These are phyloP conservation scores for Schizosaccharomyces japonicus DNA, from an alignment of 805 yeast species.

Conservation along the genomic window DNA sequence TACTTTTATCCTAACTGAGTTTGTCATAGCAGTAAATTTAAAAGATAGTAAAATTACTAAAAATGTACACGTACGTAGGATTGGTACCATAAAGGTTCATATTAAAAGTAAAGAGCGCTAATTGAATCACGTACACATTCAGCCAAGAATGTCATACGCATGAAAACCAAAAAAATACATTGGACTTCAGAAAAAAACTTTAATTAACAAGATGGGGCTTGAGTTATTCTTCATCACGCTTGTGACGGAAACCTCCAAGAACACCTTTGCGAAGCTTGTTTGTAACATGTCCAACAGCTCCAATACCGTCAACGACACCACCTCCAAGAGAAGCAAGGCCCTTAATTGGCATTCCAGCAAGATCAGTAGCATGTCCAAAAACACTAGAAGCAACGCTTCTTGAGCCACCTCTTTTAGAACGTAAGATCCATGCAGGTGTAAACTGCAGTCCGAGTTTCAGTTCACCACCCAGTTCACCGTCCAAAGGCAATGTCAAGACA, in stretches of 20 bases:
- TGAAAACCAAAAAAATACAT: too few species aligned
- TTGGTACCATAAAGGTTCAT: too few species aligned
- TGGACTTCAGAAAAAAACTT: too few species aligned
- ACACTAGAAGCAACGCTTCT: conserved; percentile 18
- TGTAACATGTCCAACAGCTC: not conserved
- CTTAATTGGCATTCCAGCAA: conserved; percentile 27
- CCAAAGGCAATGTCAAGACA: conserved; percentile 29
- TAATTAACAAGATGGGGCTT: too few species aligned
- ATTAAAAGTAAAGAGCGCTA: too few species aligned
- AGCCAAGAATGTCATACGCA: too few species aligned
- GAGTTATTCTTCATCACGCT: too few species aligned
- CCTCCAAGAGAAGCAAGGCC: conserved; percentile 28
- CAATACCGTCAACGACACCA: conserved; percentile 19
- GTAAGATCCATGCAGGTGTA: conserved; percentile 39
- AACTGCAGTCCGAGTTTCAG: conserved; percentile 36
- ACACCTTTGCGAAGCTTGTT: conserved; percentile 5
- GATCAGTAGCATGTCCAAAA: conserved; percentile 18
- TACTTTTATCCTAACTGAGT: too few species aligned
- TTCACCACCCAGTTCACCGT: conserved; percentile 37
- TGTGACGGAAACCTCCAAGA: not conserved
- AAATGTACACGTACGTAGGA: too few species aligned
- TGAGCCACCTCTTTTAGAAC: conserved; percentile 10
- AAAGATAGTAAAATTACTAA: too few species aligned
- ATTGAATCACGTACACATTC: too few species aligned
- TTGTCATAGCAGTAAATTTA: too few species aligned